phyloP scores from a whole-genome alignment of 225 moss, liverwort and hornwort genomes.

The Pseudoscleropodium purum region DNA sequence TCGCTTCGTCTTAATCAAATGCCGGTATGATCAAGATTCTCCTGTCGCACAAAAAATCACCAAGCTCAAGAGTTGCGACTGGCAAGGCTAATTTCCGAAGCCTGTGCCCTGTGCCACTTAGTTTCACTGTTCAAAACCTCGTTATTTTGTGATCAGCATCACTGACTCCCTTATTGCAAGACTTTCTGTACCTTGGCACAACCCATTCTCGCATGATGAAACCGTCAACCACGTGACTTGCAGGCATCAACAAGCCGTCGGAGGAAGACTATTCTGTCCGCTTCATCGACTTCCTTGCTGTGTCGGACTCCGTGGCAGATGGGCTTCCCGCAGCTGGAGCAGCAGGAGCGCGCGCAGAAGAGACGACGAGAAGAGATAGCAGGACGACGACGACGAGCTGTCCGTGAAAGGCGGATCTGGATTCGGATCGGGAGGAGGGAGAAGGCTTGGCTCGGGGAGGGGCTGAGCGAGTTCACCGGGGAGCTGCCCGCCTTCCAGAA shows the following conservation, averaged over 20 bases:
- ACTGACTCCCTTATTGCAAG: not conserved
- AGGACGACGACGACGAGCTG: too few relatives aligned
- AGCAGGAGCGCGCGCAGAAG: too few relatives aligned
- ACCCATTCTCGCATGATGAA: not conserved
- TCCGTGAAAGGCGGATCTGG: too few relatives aligned
- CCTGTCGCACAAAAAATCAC: not conserved
- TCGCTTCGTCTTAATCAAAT: too few relatives aligned
- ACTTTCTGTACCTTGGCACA: not conserved
- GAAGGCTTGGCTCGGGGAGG: too few relatives aligned
- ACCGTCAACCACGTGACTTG: not conserved
- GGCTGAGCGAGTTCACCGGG: too few relatives aligned
- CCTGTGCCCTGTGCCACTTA: not conserved
- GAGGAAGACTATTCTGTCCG: not conserved
- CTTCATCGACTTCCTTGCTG: too few relatives aligned
- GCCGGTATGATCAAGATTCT: not conserved
- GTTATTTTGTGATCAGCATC: not conserved
- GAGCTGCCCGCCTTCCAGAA: too few relatives aligned
- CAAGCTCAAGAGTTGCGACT: not conserved
- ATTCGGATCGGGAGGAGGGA: too few relatives aligned
- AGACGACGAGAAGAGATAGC: too few relatives aligned
- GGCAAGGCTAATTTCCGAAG: not conserved
- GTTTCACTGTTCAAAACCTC: not conserved
- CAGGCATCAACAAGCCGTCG: not conserved
- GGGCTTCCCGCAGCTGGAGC: too few relatives aligned
- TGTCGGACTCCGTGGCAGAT: too few relatives aligned